Evolutionary conservation across 1,284 basidiomycete species (phyloP), one percentile per base, ranked within the genome.

Genomic region (Naganishia sp.): DNA sequence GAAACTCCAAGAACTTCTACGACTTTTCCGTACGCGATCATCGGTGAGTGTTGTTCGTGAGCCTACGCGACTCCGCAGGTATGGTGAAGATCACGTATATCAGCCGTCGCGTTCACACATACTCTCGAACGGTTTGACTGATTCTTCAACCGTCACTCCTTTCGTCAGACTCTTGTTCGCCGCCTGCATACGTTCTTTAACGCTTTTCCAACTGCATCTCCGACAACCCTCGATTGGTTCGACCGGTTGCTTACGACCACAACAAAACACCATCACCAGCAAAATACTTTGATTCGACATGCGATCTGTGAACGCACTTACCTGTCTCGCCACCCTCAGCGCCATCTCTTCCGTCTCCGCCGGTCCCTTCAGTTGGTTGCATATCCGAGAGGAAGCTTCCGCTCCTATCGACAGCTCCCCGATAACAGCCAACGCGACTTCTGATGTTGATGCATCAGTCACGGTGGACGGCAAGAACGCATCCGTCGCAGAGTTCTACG

Each of bases 241-340:
- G 39, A 42, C 57, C 1, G 58, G 35, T 61, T 60, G 47, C n/a
- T 60, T 35, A 49, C 46, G 56, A 46, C 23, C 31, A 25, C 13
- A 4, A 60, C 23, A 39, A 50, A 35, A 51, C 18, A 41, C 32
- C 45, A 51, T 15, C 35, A 42, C 45, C 39, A 17, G 41, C 10
- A 32, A 54, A n/a, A 39, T 3, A 41, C 52, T 50, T 50, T 28
- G 21, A 41, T 23, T 25, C 47, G 51, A 32, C 3, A 61, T 61
- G 58, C 58, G 58, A 61, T 61, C 58, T 23, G 58, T 61, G 18
- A 61, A 61, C 58, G 58, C 58, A 17, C 47, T 61, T 61, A 61
- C 58, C 47, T 61, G 49, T 25, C 47, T 61, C 47, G 58, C 47
- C 47, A 51, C 58, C 47, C 58, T 61, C 39, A 39, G 58, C 47